A percentile compares a stretch with the other conserved stretches of the same genome.
Evolutionary conservation across 805 yeast species (phyloP).

Genomic region (Lipomyces chichibuensis): DNA sequence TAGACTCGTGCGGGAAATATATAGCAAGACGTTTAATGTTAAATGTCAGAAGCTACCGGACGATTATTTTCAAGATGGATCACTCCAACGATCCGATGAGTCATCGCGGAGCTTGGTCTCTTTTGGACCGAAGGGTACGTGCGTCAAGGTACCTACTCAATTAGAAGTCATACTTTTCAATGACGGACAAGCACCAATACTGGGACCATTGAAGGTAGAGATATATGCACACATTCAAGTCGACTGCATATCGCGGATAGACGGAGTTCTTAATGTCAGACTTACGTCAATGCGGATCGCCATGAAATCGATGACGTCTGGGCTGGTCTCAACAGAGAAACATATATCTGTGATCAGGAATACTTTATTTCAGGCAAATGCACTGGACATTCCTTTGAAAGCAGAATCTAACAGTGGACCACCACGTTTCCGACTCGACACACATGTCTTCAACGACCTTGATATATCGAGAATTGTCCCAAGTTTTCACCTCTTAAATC

Average conservation of each 20-base stretch:
- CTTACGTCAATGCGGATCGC: conserved; percentile 13
- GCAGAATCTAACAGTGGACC: conserved; percentile 3
- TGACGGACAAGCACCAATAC: conserved; percentile 1
- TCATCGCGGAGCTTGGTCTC: conserved; percentile 14
- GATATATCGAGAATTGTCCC: conserved; percentile 10
- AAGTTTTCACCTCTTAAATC: conserved; percentile 16
- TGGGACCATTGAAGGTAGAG: conserved; percentile 11
- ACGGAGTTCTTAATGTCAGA: conserved; percentile 14
- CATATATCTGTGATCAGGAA: not conserved
- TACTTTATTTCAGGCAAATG: not conserved
- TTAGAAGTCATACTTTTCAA: conserved; percentile 1
- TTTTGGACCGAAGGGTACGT: conserved; percentile 15
- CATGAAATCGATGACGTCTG: not conserved
- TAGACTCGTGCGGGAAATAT: not conserved
- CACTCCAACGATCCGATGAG: conserved; percentile 16
- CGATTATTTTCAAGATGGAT: conserved; percentile 24
- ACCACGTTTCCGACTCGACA: conserved; percentile 18
- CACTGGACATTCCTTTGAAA: not conserved
- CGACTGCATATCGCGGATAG: conserved; percentile 8
- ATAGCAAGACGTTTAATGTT: not conserved
- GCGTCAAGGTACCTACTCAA: conserved; percentile 18
- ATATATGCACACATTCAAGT: conserved; percentile 9
- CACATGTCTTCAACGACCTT: not conserved
- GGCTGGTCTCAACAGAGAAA: not conserved
- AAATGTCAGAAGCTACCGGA: conserved; percentile 19